Evolutionary conservation across 768 basidiomycete species (phyloP).

Genomic region (Candolleomyces efflorescens): DNA sequence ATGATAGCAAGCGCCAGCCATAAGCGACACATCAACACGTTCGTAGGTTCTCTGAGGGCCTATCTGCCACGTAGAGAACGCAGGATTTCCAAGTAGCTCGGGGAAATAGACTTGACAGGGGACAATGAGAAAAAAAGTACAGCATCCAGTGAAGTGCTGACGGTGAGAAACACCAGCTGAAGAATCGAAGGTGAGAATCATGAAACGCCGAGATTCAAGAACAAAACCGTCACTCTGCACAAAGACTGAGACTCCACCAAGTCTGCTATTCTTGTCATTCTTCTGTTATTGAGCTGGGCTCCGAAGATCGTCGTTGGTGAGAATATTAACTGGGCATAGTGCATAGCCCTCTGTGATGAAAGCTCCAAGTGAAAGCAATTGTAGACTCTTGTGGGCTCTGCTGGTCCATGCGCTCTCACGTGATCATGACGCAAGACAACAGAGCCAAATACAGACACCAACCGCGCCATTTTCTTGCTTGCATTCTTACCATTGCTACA

Average conservation of each 20-base stretch:
- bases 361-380: too few relatives aligned
- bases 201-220: conserved; percentile 1
- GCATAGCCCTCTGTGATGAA: too few relatives aligned
- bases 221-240: not conserved
- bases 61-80: not conserved
- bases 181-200: not conserved
- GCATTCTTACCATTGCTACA: not conserved
- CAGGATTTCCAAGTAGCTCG: not conserved
- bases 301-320: too few relatives aligned
- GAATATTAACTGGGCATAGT: too few relatives aligned
- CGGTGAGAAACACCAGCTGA: not conserved
- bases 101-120: not conserved
- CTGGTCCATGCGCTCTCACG: too few relatives aligned
- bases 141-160: not conserved
- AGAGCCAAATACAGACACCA: not conserved
- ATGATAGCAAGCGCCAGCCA: too few relatives aligned
- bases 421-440: not conserved
- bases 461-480: not conserved
- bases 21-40: not conserved
- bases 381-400: too few relatives aligned
- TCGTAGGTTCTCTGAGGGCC: not conserved
- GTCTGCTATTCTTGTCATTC: too few relatives aligned
- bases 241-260: not conserved
- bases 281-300: too few relatives aligned
- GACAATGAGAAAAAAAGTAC: not conserved